These are phyloP conservation scores for Salvia rosmarinus DNA, from an alignment of 257 asterid genomes.

Conservation along the genomic window DNA sequence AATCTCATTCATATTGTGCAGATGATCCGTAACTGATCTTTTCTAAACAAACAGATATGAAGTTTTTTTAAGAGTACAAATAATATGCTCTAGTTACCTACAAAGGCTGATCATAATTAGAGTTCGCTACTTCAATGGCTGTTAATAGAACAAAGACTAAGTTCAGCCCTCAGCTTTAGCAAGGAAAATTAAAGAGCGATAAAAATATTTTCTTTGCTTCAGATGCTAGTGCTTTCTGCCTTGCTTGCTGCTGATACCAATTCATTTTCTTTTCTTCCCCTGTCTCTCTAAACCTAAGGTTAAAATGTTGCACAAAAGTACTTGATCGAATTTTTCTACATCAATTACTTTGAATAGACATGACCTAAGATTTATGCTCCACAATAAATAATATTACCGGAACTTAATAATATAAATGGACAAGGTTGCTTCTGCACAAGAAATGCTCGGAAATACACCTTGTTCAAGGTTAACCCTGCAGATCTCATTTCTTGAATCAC, in stretches of 20 bases:
- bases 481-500: conserved; percentile 79
- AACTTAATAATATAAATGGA: not conserved
- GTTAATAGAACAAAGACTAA: not conserved
- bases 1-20: too few species aligned
- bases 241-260: not conserved
- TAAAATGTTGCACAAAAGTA: not conserved
- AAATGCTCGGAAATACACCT: conserved; percentile 53
- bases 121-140: not conserved
- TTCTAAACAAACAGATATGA: too few species aligned
- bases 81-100: not conserved
- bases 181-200: not conserved
- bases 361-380: conserved; percentile 14
- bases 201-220: too few species aligned
- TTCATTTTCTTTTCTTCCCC: conserved; percentile 5
- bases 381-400: conserved; percentile 13
- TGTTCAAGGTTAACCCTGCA: conserved; percentile 68
- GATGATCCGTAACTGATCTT: too few species aligned
- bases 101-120: not conserved
- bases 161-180: not conserved
- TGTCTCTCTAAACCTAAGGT: conserved; percentile 2
- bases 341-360: conserved; percentile 17
- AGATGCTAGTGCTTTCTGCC: conserved; percentile 2
- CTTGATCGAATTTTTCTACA: not conserved
- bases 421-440: conserved; percentile 14
- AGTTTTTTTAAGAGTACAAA: not conserved